Evolutionary conservation across 208 protist genomes (phyloP).

Genomic region (Wallacemonas rigidus): DNA sequence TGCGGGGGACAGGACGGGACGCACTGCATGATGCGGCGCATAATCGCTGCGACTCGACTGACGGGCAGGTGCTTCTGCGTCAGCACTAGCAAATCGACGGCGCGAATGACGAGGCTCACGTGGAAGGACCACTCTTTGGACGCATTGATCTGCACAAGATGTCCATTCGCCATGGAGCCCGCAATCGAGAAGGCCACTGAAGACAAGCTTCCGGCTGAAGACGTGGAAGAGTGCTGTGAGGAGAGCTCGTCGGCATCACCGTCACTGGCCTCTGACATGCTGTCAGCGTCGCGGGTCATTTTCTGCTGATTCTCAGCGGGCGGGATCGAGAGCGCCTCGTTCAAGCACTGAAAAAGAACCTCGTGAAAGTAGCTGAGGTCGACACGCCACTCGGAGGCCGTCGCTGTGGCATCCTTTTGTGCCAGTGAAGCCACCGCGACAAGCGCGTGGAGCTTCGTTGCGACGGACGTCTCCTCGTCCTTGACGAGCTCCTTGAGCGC

Average conservation of each 20-base stretch:
- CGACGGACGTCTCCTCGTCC: slow-evolving; percentile 74
- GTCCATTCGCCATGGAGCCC: slow-evolving; percentile 84
- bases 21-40: slow-evolving; percentile 77
- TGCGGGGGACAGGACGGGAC: slow-evolving; percentile 79
- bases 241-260: slow-evolving; percentile 67
- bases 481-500: slow-evolving; percentile 89
- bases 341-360: slow-evolving; percentile 84
- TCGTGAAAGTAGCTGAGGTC: slow-evolving; percentile 94
- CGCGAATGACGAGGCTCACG: slow-evolving; percentile 84
- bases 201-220: slow-evolving; percentile 86
- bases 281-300: slow-evolving; percentile 56
- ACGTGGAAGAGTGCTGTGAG: slow-evolving; percentile 75
- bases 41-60: slow-evolving; percentile 81
- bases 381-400: slow-evolving; percentile 84
- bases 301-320: slow-evolving; percentile 51
- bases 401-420: slow-evolving; percentile 83
- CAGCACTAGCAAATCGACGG: slow-evolving; percentile 89
- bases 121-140: slow-evolving; percentile 89
- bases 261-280: slow-evolving; percentile 28
- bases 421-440: slow-evolving; percentile 87
- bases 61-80: slow-evolving; percentile 90
- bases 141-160: slow-evolving; percentile 81
- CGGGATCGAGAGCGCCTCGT: slow-evolving; percentile 80
- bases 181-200: slow-evolving; percentile 92
- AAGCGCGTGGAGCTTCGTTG: slow-evolving; percentile 88